phyloP scores from a whole-genome alignment of 208 protist genomes.

The Angomonas deanei region DNA sequence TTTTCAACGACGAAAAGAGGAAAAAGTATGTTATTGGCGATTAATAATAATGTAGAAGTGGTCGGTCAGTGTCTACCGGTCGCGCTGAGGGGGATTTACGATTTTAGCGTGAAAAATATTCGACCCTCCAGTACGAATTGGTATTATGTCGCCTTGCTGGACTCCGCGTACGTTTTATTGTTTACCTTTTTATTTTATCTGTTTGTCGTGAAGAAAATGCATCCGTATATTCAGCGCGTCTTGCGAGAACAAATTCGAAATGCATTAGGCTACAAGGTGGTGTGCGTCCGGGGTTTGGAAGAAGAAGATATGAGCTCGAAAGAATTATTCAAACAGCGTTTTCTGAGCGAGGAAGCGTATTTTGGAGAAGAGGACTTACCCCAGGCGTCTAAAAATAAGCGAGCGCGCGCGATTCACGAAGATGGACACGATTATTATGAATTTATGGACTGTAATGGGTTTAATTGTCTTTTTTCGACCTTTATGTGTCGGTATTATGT shows the following conservation, averaged over 20 bases:
- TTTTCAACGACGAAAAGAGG: too few relatives aligned
- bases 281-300: conserved; percentile 57
- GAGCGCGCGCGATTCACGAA: neutral
- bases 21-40: too few relatives aligned
- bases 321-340: conserved; percentile 23
- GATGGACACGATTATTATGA: conserved; percentile 23
- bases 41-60: conserved; percentile 9
- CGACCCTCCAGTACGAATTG: conserved; percentile 44
- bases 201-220: conserved; percentile 33
- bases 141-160: conserved; percentile 50
- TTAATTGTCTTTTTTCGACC: conserved; percentile 63
- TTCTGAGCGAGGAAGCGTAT: conserved; percentile 44
- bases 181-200: conserved; percentile 38
- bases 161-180: conserved; percentile 53
- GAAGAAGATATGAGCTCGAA: conserved; percentile 25
- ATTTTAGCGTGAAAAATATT: conserved; percentile 77
- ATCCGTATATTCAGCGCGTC: conserved; percentile 42
- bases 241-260: conserved; percentile 61
- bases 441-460: conserved; percentile 37
- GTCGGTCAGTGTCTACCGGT: conserved; percentile 41
- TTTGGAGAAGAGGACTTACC: conserved; percentile 17
- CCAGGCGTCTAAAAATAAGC: neutral
- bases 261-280: conserved; percentile 72
- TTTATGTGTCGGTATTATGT: conserved; percentile 39
- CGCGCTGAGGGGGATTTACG: conserved; percentile 64